Percentiles rank a stretch among this genome's conserved stretches.
These are phyloP conservation scores for Microbotryum scabiosae DNA, from an alignment of 1,284 basidiomycete species.

Conservation along the genomic window DNA sequence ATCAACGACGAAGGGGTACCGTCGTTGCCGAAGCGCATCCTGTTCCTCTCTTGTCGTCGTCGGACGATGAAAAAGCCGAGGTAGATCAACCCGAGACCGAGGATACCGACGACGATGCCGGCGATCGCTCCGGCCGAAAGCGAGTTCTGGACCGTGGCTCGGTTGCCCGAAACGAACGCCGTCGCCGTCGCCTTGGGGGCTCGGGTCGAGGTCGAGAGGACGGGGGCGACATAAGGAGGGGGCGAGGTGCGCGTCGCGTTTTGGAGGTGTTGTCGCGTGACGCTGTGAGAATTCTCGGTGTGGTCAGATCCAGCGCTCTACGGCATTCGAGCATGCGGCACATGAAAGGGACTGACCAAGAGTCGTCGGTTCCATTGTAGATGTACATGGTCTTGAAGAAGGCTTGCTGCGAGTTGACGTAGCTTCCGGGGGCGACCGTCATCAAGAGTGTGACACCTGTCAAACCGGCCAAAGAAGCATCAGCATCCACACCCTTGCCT, in stretches of 20 bases:
- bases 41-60: background rate
- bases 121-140: conserved; percentile 1
- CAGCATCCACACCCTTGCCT: no score
- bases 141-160: background rate
- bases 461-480: no score
- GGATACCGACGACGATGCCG: background rate
- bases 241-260: background rate
- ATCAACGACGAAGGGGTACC: no score
- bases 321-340: background rate
- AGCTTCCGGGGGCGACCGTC: no score
- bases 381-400: conserved; percentile 1
- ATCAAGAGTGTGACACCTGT: no score
- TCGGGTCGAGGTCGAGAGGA: background rate
- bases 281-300: background rate
- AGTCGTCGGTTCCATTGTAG: conserved; percentile 1
- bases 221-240: no score
- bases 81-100: background rate
- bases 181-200: background rate
- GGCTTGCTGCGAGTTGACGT: background rate
- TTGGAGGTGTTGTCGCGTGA: background rate
- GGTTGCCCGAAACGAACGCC: conserved; percentile 1
- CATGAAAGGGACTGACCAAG: background rate
- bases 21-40: no score
- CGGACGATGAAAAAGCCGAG: background rate
- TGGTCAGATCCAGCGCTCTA: no score